phyloP scores from a whole-genome alignment of 768 basidiomycete species.

The Russula virescens region DNA sequence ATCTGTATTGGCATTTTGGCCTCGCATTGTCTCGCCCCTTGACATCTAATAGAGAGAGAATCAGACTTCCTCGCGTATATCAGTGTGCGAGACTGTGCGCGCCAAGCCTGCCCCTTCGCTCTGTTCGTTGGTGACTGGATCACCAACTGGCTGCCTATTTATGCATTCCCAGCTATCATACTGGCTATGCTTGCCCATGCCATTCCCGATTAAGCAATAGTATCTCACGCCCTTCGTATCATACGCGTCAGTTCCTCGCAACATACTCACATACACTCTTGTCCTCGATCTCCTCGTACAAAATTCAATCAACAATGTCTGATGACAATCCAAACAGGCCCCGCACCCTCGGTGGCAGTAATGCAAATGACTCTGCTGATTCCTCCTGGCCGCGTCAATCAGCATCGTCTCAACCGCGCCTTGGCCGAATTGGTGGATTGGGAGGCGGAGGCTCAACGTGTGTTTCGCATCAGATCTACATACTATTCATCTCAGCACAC shows the following conservation, averaged over 20 bases:
- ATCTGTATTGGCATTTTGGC: no score
- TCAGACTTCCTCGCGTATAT: no score
- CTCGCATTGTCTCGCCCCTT: no score
- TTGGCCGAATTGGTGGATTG: slow-evolving; percentile 28
- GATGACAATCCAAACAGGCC: slow-evolving; percentile 19
- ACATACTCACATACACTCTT: neutral
- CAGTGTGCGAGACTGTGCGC: no score
- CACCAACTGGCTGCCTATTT: no score
- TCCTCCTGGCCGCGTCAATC: slow-evolving; percentile 15
- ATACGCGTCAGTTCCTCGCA: neutral
- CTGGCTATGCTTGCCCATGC: no score
- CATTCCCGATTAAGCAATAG: neutral
- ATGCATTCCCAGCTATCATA: no score
- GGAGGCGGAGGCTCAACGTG: slow-evolving; percentile 16
- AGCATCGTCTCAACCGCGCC: slow-evolving; percentile 13
- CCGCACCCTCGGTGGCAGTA: slow-evolving; percentile 17
- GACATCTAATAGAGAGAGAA: neutral
- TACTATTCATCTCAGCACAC: no score
- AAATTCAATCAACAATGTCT: neutral
- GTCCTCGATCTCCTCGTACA: neutral
- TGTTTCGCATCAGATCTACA: neutral
- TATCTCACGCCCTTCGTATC: neutral
- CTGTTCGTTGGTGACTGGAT: no score
- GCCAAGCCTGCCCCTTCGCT: no score
- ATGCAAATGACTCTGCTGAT: neutral